Evolutionary conservation across 768 basidiomycete genomes (phyloP).

Genomic region (Pholiota molesta): DNA sequence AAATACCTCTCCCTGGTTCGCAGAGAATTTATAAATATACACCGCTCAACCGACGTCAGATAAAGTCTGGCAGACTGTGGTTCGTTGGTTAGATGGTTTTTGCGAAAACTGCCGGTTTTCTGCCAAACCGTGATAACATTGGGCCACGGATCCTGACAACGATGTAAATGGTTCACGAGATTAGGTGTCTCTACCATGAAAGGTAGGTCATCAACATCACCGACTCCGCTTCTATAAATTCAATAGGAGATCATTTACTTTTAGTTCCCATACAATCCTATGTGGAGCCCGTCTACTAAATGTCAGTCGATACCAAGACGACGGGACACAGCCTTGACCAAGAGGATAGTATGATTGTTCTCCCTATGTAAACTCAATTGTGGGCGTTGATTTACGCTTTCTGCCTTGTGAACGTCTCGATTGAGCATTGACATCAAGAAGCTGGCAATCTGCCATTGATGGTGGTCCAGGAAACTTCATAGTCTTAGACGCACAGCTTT

Average conservation of each 20-base stretch:
- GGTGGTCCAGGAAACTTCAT: slow-evolving; percentile 25
- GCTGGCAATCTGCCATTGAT: slow-evolving; percentile 22
- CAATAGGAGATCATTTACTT: background rate
- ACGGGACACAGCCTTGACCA: slow-evolving; percentile 22
- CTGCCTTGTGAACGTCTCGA: slow-evolving; percentile 19
- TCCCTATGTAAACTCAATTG: slow-evolving; percentile 8
- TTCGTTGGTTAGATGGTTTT: background rate
- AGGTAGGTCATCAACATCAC: background rate
- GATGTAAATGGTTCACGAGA: background rate
- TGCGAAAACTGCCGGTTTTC: background rate
- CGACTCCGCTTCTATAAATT: background rate
- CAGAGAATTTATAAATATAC: background rate
- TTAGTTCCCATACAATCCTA: background rate
- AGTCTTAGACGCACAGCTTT: slow-evolving; percentile 15
- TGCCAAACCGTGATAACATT: background rate
- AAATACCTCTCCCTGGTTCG: background rate
- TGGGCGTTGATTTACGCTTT: slow-evolving; percentile 27
- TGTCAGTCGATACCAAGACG: slow-evolving; percentile 21
- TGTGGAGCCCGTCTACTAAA: background rate
- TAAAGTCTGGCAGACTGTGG: background rate
- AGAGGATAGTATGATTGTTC: slow-evolving; percentile 16
- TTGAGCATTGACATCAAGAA: slow-evolving; percentile 18
- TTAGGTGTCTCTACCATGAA: background rate
- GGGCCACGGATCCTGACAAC: background rate
- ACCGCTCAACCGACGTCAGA: slow-evolving; percentile 8